Evolutionary conservation across 495 filamentous ascomycete species (phyloP), one percentile per base, ranked within the genome.

Genomic region (Letharia columbiana): DNA sequence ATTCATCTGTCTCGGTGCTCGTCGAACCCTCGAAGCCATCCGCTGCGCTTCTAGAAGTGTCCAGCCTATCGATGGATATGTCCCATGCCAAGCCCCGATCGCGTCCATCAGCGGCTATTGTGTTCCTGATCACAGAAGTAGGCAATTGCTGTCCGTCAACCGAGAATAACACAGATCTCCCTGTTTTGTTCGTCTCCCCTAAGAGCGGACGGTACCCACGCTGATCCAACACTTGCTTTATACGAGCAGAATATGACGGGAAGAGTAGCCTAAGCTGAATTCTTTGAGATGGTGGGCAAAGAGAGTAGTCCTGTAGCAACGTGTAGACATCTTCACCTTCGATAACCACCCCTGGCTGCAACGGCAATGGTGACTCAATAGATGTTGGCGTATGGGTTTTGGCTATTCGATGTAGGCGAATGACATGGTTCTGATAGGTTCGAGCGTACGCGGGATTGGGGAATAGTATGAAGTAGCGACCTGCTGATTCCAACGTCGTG

Each of bases 331-430:
- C 80, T 67, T 81, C 77, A 60, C 80, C 82, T 17, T 76, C 65
- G 57, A 77, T 70, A 37, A 74, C 52, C 35, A 71, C 67, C 3
- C 75, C 77, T 12, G 74, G 73, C 90, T 39, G 90, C 84, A 59
- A 91, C 89, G 54, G 96, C 91, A 77, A 95, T 95, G 62, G 89
- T 88, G 73, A 97, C 94, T 77, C 92, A 90, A 71, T 86, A 87
- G 79, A 97, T 89, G 83, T 98, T 95, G 73, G 84, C 91, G 83
- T 95, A 87, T 73, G 91, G 87, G 79, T 96, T 91, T 75, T 93
- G 86, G 68, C 86, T 8, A 85, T 68, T 2, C 66, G 67, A 72
- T 84, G 82, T 6, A 86, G 73, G 7, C 75, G 72, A 18, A 67
- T 66, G 11, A 81, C 76, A 41, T 83, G 73, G 44, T 77, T 72